Base-by-base conservation (phyloP, 2,329 filamentous ascomycete species). In the Exophiala spinifera region DNA sequence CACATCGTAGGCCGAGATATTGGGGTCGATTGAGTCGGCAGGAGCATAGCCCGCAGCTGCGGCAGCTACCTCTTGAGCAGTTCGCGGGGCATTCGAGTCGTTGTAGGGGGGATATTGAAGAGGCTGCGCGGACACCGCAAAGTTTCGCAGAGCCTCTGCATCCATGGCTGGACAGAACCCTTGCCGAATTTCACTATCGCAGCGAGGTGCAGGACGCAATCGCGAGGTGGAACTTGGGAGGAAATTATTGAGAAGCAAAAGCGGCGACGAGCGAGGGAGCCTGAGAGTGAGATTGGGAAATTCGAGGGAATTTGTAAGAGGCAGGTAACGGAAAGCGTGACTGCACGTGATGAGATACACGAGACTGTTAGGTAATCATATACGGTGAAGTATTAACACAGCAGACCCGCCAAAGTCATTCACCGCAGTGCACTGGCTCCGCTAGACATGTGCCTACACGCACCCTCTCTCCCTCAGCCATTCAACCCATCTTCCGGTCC, bases 401-500 rank as follows among this genome's bases (percentile, higher is more conserved):
- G 25, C 11, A n/a, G n/a, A n/a, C n/a, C n/a, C n/a, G n/a, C n/a
- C n/a, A n/a, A n/a, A n/a, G n/a, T n/a, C n/a, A n/a, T n/a, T n/a
- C n/a, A n/a, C n/a, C n/a, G n/a, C n/a, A n/a, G n/a, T n/a, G n/a
- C n/a, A n/a, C n/a, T n/a, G n/a, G n/a, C n/a, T n/a, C n/a, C n/a
- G n/a, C n/a, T n/a, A n/a, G n/a, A n/a, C n/a, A n/a, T n/a, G n/a
- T n/a, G n/a, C n/a, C n/a, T n/a, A n/a, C n/a, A n/a, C n/a, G n/a
- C 23, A 25, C 3, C 7, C 23, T 25, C 23, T 25, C 7, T 10
- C 25, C 8, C 25, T 10, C 25, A 37, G 34, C 2, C 33, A 37
- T 7, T 61, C 54, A 61, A 25, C 56, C 55, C 59, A 66, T 69
- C 65, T 71, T 74, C 36, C 61, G 65, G 43, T 68, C 66, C 58